These are phyloP conservation scores for Xylariaceae sp. DNA, from an alignment of 2,329 filamentous ascomycete genomes.

Conservation along the genomic window DNA sequence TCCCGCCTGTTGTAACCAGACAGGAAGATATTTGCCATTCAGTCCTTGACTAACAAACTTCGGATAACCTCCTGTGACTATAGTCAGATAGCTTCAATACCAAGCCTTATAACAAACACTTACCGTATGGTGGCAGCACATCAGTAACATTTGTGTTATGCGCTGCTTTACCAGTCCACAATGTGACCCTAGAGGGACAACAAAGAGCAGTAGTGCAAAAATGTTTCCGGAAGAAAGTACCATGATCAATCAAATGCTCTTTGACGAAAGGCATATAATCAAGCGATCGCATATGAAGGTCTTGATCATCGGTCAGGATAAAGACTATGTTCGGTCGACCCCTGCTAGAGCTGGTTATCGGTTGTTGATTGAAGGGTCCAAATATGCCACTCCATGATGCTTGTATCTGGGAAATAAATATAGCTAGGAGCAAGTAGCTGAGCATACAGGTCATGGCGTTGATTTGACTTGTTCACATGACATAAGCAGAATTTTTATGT, in stretches of 20 bases:
- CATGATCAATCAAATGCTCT: slow-evolving; percentile 62
- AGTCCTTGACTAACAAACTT: slow-evolving; percentile 71
- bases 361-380: slow-evolving; percentile 32
- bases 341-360: slow-evolving; percentile 10
- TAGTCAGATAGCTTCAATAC: slow-evolving; percentile 7
- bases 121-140: slow-evolving; percentile 62
- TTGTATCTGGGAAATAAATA: not conserved
- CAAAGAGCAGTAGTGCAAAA: slow-evolving; percentile 72
- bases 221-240: slow-evolving; percentile 66
- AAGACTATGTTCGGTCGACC: slow-evolving; percentile 65
- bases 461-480: not conserved
- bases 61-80: slow-evolving; percentile 60
- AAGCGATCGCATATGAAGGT: slow-evolving; percentile 65
- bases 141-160: slow-evolving; percentile 76
- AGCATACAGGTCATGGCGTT: not conserved
- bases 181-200: slow-evolving; percentile 69
- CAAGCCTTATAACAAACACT: slow-evolving; percentile 37
- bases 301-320: slow-evolving; percentile 73
- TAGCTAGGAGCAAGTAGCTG: not conserved
- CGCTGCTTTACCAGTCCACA: slow-evolving; percentile 70
- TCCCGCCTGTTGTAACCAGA: slow-evolving; percentile 73
- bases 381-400: slow-evolving; percentile 19
- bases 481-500: not conserved
- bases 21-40: slow-evolving; percentile 71
- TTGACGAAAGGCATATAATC: slow-evolving; percentile 65